Conservation (phyloP, 2,329 filamentous ascomycete species). For the Colletotrichum scovillei region DNA sequence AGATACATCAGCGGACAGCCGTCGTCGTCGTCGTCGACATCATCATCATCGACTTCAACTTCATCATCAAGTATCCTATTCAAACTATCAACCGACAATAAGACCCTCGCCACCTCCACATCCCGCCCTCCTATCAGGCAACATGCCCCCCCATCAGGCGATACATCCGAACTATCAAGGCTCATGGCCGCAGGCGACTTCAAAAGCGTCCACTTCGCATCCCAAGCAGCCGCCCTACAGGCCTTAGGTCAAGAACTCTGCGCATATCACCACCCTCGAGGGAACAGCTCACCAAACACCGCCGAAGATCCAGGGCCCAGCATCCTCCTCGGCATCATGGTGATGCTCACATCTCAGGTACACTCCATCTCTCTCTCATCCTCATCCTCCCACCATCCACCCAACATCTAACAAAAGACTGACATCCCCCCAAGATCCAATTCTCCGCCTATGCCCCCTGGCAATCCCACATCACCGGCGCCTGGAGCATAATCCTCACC, state of each 20-base stretch:
- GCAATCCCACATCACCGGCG: background rate
- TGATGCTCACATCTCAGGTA: constrained; percentile 16
- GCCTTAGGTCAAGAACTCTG: background rate
- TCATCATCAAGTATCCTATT: background rate
- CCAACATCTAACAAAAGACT: too few species aligned
- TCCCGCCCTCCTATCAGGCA: background rate
- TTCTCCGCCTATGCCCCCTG: constrained; percentile 18
- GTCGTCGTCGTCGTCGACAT: background rate
- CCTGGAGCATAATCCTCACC: background rate
- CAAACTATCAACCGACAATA: background rate
- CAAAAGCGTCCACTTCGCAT: background rate
- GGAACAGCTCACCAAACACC: background rate
- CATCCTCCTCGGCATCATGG: background rate
- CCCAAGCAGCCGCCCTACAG: background rate
- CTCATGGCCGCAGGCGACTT: background rate
- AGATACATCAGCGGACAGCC: constrained; percentile 3
- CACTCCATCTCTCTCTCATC: background rate
- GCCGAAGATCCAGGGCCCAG: background rate
- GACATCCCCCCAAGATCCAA: background rate
- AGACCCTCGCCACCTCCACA: background rate
- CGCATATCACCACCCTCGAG: background rate
- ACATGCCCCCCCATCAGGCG: background rate
- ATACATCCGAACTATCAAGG: background rate
- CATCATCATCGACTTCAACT: too few species aligned
- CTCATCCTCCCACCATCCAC: background rate